These are phyloP conservation scores for Curvularia sp. DNA, from an alignment of 2,329 filamentous ascomycete species.

Conservation along the genomic window DNA sequence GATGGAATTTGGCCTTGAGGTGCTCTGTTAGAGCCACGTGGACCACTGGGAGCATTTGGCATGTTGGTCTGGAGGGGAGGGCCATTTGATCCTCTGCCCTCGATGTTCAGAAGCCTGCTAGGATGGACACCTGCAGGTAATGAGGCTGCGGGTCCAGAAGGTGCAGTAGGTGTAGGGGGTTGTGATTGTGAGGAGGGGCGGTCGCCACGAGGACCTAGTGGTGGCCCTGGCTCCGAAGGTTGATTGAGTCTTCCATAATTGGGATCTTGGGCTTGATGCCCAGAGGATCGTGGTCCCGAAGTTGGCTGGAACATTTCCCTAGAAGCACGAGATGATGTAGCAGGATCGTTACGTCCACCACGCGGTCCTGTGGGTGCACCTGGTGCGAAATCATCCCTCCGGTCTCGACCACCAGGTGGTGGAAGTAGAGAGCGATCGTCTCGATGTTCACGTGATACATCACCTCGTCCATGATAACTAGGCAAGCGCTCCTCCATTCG, in stretches of 20 bases:
- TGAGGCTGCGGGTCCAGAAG: slow-evolving; percentile 40
- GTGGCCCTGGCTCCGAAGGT: slow-evolving; percentile 56
- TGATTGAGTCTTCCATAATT: slow-evolving; percentile 59
- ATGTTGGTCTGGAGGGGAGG: slow-evolving; percentile 45
- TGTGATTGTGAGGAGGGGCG: slow-evolving; percentile 38
- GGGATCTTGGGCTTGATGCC: slow-evolving; percentile 51
- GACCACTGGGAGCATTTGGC: slow-evolving; percentile 45
- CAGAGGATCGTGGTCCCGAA: slow-evolving; percentile 45
- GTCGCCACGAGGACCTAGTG: slow-evolving; percentile 61
- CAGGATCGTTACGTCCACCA: slow-evolving; percentile 49
- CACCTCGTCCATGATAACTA: slow-evolving; percentile 35
- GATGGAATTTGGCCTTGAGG: slow-evolving; percentile 36
- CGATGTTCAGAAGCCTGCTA: slow-evolving; percentile 58
- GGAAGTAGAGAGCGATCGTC: slow-evolving; percentile 41
- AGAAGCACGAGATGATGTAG: slow-evolving; percentile 33
- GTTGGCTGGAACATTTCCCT: slow-evolving; percentile 52
- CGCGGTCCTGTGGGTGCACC: slow-evolving; percentile 62
- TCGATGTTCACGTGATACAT: slow-evolving; percentile 38
- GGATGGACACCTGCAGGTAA: slow-evolving; percentile 61
- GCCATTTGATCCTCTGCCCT: slow-evolving; percentile 29
- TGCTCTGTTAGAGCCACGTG: slow-evolving; percentile 38
- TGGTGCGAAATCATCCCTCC: slow-evolving; percentile 49
- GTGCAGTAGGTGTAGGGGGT: slow-evolving; percentile 40
- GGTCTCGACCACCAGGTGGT: slow-evolving; percentile 48
- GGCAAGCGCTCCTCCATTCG: slow-evolving; percentile 36